phyloP scores from a whole-genome alignment of 306 rosid genomes.

The Dryas octopetala region DNA sequence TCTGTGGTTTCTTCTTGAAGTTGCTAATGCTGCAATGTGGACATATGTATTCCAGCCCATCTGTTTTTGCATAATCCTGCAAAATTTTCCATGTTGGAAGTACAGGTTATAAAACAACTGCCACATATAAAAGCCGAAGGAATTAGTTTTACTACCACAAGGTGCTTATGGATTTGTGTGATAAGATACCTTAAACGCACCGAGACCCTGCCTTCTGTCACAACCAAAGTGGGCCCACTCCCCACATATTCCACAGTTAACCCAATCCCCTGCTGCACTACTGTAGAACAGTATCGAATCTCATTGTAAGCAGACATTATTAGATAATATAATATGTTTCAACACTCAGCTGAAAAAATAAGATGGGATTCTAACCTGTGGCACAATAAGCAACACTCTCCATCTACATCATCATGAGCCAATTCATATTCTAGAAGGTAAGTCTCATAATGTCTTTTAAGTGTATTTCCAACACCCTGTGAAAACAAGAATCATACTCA shows the following conservation, averaged over 20 bases:
- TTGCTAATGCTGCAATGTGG: conserved; percentile 94
- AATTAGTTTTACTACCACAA: not conserved
- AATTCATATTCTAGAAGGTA: conserved; percentile 94
- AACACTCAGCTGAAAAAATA: not conserved
- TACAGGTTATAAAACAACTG: too few relatives aligned
- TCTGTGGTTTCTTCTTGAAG: conserved; percentile 89
- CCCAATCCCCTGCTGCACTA: conserved; percentile 99
- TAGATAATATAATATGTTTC: not conserved
- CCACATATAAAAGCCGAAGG: not conserved
- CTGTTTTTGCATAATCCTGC: conserved; percentile 99
- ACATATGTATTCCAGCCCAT: conserved; percentile 95
- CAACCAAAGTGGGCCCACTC: conserved; percentile 99
- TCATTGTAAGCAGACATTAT: conserved; percentile 27
- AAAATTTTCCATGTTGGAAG: not conserved
- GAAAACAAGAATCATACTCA: conserved; percentile 22
- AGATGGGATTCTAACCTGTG: conserved; percentile 66
- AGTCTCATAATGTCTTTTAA: conserved; percentile 96
- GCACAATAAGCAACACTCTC: conserved; percentile 96
- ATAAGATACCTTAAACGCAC: conserved; percentile 86
- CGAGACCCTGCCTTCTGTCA: conserved; percentile 98
- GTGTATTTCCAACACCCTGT: conserved; percentile 99
- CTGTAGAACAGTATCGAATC: conserved; percentile 48
- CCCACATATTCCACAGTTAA: conserved; percentile 98
- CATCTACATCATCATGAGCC: conserved; percentile 98
- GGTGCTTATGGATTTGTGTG: conserved; percentile 3